Evolutionary conservation across 108 stramenopile genomes (phyloP), one percentile per base, ranked within the genome.

Genomic region (Poteriospumella lacustris): DNA sequence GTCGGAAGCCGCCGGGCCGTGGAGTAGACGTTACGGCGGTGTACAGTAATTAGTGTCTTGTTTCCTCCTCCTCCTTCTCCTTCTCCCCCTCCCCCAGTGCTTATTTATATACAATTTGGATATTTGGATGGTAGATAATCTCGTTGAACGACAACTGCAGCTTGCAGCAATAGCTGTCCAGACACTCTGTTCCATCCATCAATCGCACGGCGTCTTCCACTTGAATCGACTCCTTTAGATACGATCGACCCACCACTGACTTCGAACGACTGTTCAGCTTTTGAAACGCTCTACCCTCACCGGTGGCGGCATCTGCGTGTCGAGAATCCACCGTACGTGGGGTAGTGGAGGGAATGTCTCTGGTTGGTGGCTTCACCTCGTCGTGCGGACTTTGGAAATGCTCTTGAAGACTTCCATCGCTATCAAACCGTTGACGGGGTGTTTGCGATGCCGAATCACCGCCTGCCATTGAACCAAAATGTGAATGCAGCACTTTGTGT

Each of bases 61-160:
- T n/a, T n/a, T n/a, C n/a, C n/a, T n/a, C n/a, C n/a, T n/a, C n/a
- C n/a, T n/a, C n/a, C n/a, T n/a, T n/a, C n/a, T n/a, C n/a, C n/a
- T n/a, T n/a, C n/a, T n/a, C n/a, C n/a, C n/a, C n/a, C n/a, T n/a
- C n/a, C n/a, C n/a, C n/a, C n/a, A n/a, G n/a, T n/a, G n/a, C n/a
- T 64, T 24, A 64, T 64, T 64, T 64, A 24, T 64, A 64, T 64
- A 64, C 31, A 31, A 64, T 31, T 5, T 64, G 15, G 5, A 64
- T 34, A 64, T 33, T 5, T 34, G 60, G 31, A 31, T 64, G 60
- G 5, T 64, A 9, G 36, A 64, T 5, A 5, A 64, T 24, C 28
- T 64, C 60, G 3, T 9, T 34, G 36, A 34, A 24, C 3, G 3
- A 12, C 9, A 64, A 34, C 9, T 64, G 33, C 28, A 64, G 36